phyloP scores from a whole-genome alignment of 192 early-diverging fungal genomes.

The Funneliformis geosporum region DNA sequence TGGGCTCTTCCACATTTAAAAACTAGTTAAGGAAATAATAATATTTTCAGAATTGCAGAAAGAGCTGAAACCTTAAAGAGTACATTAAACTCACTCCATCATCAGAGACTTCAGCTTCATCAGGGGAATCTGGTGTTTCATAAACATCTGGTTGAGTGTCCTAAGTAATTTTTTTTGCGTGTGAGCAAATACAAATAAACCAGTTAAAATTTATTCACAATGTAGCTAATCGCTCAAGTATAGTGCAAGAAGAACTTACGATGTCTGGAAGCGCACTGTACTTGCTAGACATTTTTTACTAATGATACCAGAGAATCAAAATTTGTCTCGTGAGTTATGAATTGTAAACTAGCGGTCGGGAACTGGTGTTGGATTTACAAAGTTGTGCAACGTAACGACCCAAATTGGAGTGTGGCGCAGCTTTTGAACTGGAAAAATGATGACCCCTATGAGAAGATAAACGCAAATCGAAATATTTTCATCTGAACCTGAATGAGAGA shows the following conservation, averaged over 20 bases:
- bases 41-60: background rate
- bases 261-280: constrained; percentile 81
- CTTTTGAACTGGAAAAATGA: no score
- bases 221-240: background rate
- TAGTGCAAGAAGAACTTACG: constrained; percentile 43
- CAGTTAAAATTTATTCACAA: background rate
- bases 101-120: constrained; percentile 34
- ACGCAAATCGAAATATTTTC: no score
- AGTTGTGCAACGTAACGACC: no score
- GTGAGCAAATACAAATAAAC: background rate
- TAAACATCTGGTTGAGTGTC: constrained; percentile 83
- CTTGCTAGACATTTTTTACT: constrained; percentile 58
- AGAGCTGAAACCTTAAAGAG: background rate
- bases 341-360: background rate
- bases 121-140: constrained; percentile 69
- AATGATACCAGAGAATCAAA: background rate
- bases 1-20: constrained; percentile 55
- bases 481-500: no score
- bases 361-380: background rate
- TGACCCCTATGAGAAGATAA: no score
- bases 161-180: constrained; percentile 32
- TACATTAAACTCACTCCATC: constrained; percentile 14
- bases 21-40: constrained; percentile 25
- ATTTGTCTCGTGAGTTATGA: background rate
- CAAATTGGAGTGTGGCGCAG: no score